A percentile compares a stretch with the other conserved stretches of the same genome.
These are phyloP conservation scores for Botrytis medusae DNA, from an alignment of 2,329 filamentous ascomycete species.

Conservation along the genomic window DNA sequence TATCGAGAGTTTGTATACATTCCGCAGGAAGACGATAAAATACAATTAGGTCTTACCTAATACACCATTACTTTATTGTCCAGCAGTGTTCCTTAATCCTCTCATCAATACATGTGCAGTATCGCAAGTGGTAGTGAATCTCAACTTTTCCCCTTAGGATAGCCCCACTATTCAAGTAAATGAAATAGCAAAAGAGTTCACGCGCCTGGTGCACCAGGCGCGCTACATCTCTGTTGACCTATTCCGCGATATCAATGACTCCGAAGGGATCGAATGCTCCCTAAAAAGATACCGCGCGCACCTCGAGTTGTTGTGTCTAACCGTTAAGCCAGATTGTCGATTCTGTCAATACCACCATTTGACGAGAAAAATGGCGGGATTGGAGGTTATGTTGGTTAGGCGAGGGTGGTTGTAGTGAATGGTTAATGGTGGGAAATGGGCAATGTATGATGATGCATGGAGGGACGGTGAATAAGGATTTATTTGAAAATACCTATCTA, in stretches of 20 bases:
- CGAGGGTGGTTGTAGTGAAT: background rate
- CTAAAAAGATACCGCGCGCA: background rate
- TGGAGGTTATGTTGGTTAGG: background rate
- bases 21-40: background rate
- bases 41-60: background rate
- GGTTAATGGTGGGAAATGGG: background rate
- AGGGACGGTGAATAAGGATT: background rate
- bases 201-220: background rate
- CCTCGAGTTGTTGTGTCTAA: background rate
- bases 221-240: slow-evolving; percentile 1
- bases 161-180: background rate
- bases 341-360: background rate
- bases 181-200: background rate
- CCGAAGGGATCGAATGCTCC: slow-evolving; percentile 1
- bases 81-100: background rate
- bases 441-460: background rate
- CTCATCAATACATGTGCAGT: background rate
- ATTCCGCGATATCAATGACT: background rate
- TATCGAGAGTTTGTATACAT: background rate
- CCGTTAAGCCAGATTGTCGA: background rate
- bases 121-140: background rate
- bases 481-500: background rate
- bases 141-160: background rate
- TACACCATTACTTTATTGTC: background rate
- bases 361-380: background rate